phyloP scores from a whole-genome alignment of 345 rosid species.

The Viola odorata region DNA sequence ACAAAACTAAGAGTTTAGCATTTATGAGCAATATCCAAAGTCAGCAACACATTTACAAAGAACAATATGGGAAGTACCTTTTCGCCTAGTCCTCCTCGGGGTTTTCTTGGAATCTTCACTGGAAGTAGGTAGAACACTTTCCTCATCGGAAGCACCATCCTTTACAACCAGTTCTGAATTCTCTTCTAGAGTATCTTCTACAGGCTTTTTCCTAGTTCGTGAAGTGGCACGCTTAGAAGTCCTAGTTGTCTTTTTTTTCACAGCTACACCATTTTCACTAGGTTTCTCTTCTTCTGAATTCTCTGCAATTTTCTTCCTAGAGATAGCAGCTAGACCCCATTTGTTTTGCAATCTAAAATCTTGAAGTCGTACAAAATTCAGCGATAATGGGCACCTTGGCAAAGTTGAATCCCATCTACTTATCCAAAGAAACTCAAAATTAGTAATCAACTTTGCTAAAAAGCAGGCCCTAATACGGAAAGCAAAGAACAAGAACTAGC shows the following conservation, averaged over 20 bases:
- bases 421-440: neutral
- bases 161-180: conserved; percentile 24
- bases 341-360: conserved; percentile 40
- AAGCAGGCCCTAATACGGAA: neutral
- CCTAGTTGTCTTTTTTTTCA: conserved; percentile 39
- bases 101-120: conserved; percentile 26
- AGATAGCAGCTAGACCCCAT: conserved; percentile 38
- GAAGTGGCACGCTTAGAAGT: conserved; percentile 34
- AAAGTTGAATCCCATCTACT: conserved; percentile 49
- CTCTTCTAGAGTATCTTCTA: conserved; percentile 29
- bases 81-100: conserved; percentile 33
- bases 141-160: conserved; percentile 26
- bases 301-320: conserved; percentile 47
- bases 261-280: conserved; percentile 41
- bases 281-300: conserved; percentile 33
- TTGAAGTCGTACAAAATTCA: conserved; percentile 36
- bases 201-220: conserved; percentile 53
- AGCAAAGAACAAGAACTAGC: neutral
- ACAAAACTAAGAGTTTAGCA: conserved; percentile 9
- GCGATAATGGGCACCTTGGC: conserved; percentile 22
- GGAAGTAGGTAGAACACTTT: conserved; percentile 18
- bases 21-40: conserved; percentile 1
- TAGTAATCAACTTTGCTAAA: neutral
- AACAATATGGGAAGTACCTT: conserved; percentile 33
- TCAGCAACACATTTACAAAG: neutral